Evolutionary conservation across 805 yeast species (phyloP).

Genomic region (Kodamaea laetipori): DNA sequence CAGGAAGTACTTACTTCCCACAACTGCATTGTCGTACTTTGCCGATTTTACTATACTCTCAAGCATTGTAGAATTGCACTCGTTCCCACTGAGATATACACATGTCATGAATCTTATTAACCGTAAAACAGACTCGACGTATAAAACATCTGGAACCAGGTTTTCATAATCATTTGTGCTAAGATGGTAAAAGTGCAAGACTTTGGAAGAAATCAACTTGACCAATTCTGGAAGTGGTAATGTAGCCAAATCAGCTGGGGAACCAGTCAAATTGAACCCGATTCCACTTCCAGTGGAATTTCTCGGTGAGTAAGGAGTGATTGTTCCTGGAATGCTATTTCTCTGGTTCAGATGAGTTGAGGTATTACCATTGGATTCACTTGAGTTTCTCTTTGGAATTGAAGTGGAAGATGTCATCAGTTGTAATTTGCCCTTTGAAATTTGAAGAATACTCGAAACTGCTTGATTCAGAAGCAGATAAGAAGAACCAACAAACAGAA

Average conservation of each 20-base stretch:
- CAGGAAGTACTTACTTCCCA: constrained; percentile 18
- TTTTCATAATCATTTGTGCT: constrained; percentile 67
- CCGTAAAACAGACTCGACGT: constrained; percentile 70
- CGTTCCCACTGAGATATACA: constrained; percentile 47
- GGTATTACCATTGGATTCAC: constrained; percentile 19
- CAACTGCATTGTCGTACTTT: constrained; percentile 18
- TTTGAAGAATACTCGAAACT: constrained; percentile 34
- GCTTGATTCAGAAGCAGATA: constrained; percentile 48
- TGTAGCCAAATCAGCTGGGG: constrained; percentile 28
- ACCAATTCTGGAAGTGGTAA: constrained; percentile 37
- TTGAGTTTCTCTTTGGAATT: constrained; percentile 48
- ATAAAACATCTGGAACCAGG: constrained; percentile 78
- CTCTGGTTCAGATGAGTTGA: neutral
- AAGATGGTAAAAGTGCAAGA: constrained; percentile 32
- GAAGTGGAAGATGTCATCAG: constrained; percentile 19
- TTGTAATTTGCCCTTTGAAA: constrained; percentile 28
- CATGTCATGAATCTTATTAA: constrained; percentile 60
- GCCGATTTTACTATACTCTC: constrained; percentile 47
- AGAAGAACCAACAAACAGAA: constrained; percentile 57
- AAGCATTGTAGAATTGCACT: constrained; percentile 42
- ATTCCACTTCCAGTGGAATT: constrained; percentile 31
- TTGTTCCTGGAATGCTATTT: constrained; percentile 8
- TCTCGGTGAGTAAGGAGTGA: constrained; percentile 32
- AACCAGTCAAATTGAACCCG: constrained; percentile 21
- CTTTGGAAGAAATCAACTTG: constrained; percentile 30